Conservation (phyloP, 2,329 filamentous ascomycete species). For the Trichoderma sp. region DNA sequence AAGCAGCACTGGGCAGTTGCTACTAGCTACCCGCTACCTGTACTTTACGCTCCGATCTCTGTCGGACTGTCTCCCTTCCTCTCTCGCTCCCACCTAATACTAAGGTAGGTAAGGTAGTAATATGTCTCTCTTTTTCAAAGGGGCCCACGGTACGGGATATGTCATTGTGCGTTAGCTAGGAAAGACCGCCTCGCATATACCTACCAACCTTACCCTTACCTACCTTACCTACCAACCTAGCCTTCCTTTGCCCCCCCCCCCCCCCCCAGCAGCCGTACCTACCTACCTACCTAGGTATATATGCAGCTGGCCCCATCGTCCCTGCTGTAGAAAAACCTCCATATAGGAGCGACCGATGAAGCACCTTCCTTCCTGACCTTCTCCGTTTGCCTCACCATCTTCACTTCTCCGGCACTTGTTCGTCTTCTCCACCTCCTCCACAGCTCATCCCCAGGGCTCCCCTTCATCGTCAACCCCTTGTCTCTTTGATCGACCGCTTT, state of each 20-base stretch:
- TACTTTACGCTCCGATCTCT: not conserved
- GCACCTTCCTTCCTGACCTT: constrained; percentile 10
- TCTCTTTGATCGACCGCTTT: not conserved
- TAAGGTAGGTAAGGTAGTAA: no score
- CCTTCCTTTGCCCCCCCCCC: not conserved
- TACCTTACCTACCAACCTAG: no score
- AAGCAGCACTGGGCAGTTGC: not conserved
- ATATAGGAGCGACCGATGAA: not conserved
- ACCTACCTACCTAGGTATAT: constrained; percentile 3
- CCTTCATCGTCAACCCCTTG: not conserved
- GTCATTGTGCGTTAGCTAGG: constrained; percentile 22
- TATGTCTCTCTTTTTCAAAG: not conserved
- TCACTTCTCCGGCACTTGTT: not conserved
- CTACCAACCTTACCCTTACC: no score
- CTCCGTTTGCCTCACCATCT: not conserved
- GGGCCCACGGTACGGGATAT: not conserved
- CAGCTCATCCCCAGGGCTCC: no score
- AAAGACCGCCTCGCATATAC: constrained; percentile 16
- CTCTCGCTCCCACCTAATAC: no score
- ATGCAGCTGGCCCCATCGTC: constrained; percentile 19
- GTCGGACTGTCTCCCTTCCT: no score
- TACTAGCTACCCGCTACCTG: not conserved
- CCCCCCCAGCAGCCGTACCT: constrained; percentile 1
- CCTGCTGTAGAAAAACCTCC: constrained; percentile 23
- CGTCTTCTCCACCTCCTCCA: not conserved